Conservation (phyloP, 2,329 filamentous ascomycete species). For the Colletotrichum higginsianum region DNA sequence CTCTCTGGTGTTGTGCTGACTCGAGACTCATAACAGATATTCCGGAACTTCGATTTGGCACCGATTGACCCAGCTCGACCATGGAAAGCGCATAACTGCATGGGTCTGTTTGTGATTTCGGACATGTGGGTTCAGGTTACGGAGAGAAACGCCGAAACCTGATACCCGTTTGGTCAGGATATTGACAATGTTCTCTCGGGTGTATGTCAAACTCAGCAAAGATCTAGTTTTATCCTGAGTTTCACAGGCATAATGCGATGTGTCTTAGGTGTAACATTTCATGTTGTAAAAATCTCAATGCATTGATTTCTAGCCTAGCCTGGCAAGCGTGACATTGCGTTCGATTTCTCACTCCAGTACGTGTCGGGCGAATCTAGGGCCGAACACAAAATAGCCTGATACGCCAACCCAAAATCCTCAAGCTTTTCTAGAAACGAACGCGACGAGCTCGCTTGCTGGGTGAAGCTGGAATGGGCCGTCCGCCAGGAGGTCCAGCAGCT, state of each 20-base stretch:
- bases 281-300: too few relatives aligned
- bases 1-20: too few relatives aligned
- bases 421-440: neutral
- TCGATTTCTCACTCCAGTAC: conserved; percentile 8
- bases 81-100: conserved; percentile 47
- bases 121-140: conserved; percentile 53
- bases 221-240: too few relatives aligned
- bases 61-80: conserved; percentile 47
- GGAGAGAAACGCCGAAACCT: conserved; percentile 24
- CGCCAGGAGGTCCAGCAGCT: conserved; percentile 2
- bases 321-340: neutral
- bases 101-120: conserved; percentile 50
- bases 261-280: too few relatives aligned
- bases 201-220: too few relatives aligned
- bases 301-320: neutral
- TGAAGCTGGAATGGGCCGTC: conserved; percentile 10
- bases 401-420: neutral
- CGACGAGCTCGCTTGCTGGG: conserved; percentile 13
- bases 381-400: neutral
- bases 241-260: too few relatives aligned
- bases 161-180: neutral
- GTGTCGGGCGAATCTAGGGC: neutral
- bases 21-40: conserved; percentile 41
- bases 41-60: conserved; percentile 50
- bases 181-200: too few relatives aligned